Evolutionary conservation across 139 green algal species (phyloP), one percentile per base, ranked within the genome.

Genomic region (Tetradesmus obliquus): DNA sequence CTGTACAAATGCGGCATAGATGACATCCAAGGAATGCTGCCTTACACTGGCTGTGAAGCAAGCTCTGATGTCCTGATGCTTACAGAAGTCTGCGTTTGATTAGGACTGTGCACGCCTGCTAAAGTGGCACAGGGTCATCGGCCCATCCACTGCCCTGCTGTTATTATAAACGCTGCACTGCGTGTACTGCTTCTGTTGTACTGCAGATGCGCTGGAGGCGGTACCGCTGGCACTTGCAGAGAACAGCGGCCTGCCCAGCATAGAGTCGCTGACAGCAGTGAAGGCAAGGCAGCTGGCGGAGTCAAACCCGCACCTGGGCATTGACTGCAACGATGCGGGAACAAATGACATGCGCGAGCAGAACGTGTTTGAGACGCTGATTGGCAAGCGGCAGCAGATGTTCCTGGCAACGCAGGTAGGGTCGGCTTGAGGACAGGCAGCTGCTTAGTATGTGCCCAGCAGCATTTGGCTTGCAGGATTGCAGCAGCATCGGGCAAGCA

Each of bases 341-440:
- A 99, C 98, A 20, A 98, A 98, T 83, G 98, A 99, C 97, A 99
- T 99, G 98, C 95, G 95, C 60, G 93, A 98, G 94, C 98, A 99
- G 93, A 97, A 98, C 90, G 98, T 99, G 22, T 99, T 99, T 95
- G 98, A 99, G 93, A 99, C 98, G 20, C 94, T 99, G 45, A 97
- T 98, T 1, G 97, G 98, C n/a, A 99, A 99, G 95, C 97, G 97
- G 95, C 98, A 99, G 95, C 98, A 99, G 95, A 95, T 99, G n/a
- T 97, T 99, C 93, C 95, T 99, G 55, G 98, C 98, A 3, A 99
- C 98, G 10, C 98, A 99, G 94, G 95, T 97, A 22, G 51, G 88
- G 32, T 55, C n/a, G 24, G 57, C 6, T 88, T 71, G 57, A 66
- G 6, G 57, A 13, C 57, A 66, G 57, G 57, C 57, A 66, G 57